A percentile compares a stretch with the other conserved stretches of the same genome.
These are phyloP conservation scores for Tuber indicum DNA, from an alignment of 495 filamentous ascomycete species.

Conservation along the genomic window DNA sequence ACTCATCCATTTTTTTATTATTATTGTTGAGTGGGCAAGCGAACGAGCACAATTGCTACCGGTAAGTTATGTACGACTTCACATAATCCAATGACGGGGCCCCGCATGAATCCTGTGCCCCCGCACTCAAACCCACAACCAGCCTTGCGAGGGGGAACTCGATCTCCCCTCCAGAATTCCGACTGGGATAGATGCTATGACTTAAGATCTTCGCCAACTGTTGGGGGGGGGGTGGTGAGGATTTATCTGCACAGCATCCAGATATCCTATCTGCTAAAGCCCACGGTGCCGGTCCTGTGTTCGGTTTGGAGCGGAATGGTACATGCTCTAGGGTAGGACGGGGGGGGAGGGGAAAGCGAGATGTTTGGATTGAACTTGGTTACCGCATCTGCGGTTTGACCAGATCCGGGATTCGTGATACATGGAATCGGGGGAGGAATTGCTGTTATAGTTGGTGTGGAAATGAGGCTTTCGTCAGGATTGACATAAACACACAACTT, in stretches of 20 bases:
- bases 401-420: conserved; percentile 1
- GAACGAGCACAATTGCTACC: background rate
- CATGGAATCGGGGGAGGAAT: background rate
- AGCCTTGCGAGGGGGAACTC: background rate
- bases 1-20: background rate
- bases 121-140: background rate
- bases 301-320: background rate
- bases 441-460: background rate
- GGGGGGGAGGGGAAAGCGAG: background rate
- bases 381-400: background rate
- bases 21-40: background rate
- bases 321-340: background rate
- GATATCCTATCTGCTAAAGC: background rate
- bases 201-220: background rate
- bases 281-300: background rate
- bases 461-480: background rate
- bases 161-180: background rate
- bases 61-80: background rate
- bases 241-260: background rate
- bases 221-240: background rate
- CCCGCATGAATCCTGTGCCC: background rate
- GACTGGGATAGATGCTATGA: background rate
- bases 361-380: background rate
- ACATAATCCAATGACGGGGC: background rate
- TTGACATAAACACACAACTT: background rate